phyloP scores from a whole-genome alignment of 225 moss, liverwort and hornwort species.

The Marchantia polymorpha region DNA sequence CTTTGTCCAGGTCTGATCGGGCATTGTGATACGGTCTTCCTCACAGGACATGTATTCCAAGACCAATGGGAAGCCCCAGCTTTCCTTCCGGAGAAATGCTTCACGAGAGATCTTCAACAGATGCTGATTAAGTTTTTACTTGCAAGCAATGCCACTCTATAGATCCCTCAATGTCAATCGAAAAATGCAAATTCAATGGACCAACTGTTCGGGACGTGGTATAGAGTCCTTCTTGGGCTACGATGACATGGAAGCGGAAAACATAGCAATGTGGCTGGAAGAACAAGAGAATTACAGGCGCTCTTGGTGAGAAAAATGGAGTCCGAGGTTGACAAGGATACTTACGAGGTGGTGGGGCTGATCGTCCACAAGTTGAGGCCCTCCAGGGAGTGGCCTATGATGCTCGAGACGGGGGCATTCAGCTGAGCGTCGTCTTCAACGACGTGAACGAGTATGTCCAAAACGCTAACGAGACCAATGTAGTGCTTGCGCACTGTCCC shows the following conservation, averaged over 20 bases:
- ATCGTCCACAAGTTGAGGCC: conserved; percentile 89
- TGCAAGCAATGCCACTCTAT: too few species aligned
- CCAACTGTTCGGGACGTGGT: too few species aligned
- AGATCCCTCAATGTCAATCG: too few species aligned
- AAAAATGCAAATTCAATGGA: too few species aligned
- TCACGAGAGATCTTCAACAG: too few species aligned
- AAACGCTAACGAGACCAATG: conserved; percentile 91
- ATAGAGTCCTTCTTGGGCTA: neutral
- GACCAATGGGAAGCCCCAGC: too few species aligned
- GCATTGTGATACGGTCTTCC: too few species aligned
- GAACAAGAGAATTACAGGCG: neutral
- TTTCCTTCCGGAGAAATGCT: too few species aligned
- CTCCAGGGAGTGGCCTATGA: conserved; percentile 88
- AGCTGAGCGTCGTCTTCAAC: conserved; percentile 53
- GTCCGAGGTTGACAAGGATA: neutral
- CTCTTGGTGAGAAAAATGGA: neutral
- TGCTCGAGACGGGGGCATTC: conserved; percentile 49
- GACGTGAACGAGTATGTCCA: conserved; percentile 81
- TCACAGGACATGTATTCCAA: too few species aligned
- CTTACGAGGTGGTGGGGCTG: conserved; percentile 80
- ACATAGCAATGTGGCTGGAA: neutral
- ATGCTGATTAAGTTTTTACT: too few species aligned
- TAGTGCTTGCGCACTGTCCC: conserved; percentile 85
- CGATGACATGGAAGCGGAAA: neutral
- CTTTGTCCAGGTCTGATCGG: too few species aligned